Base-by-base conservation (phyloP, 169 alveolate genomes). In the Cardiosporidium cionae region DNA sequence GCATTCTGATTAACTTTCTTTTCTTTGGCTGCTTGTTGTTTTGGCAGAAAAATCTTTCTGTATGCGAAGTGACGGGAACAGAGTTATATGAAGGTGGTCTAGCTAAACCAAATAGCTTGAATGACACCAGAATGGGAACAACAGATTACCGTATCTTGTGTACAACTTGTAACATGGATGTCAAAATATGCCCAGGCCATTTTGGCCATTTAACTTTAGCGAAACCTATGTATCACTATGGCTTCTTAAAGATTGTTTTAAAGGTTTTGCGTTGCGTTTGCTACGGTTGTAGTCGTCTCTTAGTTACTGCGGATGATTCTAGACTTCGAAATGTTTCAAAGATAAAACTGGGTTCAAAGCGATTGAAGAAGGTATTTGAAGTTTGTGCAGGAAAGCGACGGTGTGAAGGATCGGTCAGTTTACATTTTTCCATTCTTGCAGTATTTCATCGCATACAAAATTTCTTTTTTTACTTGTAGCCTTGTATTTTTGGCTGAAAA, bases 171-270 rank as follows among this genome's bases (percentile, higher is more conserved):
- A 86, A 84, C 66, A 95, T 97, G 93, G 89, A 93, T 80, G 90
- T 93, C 76, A 90, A 89, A 76, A 92, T 95, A 68, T 97, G 99
- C 79, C 98, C 99, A 2, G 99, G 99, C 23, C 99, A 97, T 78
- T 96, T 97, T 83, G 99, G 99, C 29, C 98, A 95, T 84, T 92
- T 97, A 63, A 94, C 90, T 58, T 86, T 97, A 22, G 98, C 95
- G 7, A 91, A 86, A 73, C 98, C 98, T 5, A 96, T 96, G 86
- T 97, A 88, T 81, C 78, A 69, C 53, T 65, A 67, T 27, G 87
- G 99, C 7, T 94, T 93, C 83, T 76, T 97, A 36, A 89, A 81
- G 52, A 90, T 95, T 16, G 94, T 94, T 5, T 78, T 92, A 65
- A 93, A 93, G 82, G 91, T 96, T 6, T 89, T 97, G 70, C 93